phyloP scores from a whole-genome alignment of 2,329 filamentous ascomycete genomes.

The Fusarium bulbicola region DNA sequence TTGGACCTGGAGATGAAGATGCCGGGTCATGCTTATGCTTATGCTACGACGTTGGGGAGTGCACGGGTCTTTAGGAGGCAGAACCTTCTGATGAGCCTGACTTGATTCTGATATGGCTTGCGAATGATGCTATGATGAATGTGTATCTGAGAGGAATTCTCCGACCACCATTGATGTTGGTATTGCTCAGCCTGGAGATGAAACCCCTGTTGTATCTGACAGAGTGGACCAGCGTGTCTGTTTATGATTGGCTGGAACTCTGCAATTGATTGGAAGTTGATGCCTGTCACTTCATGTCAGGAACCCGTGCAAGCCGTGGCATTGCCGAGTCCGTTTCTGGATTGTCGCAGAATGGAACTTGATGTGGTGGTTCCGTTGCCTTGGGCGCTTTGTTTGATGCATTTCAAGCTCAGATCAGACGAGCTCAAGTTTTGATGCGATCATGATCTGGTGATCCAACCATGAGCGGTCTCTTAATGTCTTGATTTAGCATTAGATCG shows the following conservation, averaged over 20 bases:
- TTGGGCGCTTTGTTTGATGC: slow-evolving; percentile 12
- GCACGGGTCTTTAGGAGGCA: neutral
- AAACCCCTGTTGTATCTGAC: slow-evolving; percentile 2
- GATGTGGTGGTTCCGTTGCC: slow-evolving; percentile 1
- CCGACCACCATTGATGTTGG: neutral
- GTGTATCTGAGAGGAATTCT: slow-evolving; percentile 6
- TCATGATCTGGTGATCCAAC: slow-evolving; percentile 10
- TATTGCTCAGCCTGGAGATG: neutral
- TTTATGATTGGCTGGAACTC: neutral
- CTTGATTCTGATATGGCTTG: neutral
- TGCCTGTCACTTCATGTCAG: slow-evolving; percentile 29
- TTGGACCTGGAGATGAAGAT: slow-evolving; percentile 3
- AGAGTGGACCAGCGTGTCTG: neutral
- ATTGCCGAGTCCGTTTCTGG: slow-evolving; percentile 24
- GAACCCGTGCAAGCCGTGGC: slow-evolving; percentile 37
- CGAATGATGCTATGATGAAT: slow-evolving; percentile 2
- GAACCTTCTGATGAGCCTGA: neutral
- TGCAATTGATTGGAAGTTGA: slow-evolving; percentile 3
- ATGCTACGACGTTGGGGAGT: slow-evolving; percentile 22
- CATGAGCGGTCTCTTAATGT: neutral
- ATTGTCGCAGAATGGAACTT: slow-evolving; percentile 21
- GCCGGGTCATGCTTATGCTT: slow-evolving; percentile 28
- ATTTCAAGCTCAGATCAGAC: neutral
- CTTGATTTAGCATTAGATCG: neutral
- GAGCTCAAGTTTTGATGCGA: neutral